A percentile compares a stretch with the other conserved stretches of the same genome.
phyloP scores from a whole-genome alignment of 2,329 filamentous ascomycete species.

The Calonectria montana region DNA sequence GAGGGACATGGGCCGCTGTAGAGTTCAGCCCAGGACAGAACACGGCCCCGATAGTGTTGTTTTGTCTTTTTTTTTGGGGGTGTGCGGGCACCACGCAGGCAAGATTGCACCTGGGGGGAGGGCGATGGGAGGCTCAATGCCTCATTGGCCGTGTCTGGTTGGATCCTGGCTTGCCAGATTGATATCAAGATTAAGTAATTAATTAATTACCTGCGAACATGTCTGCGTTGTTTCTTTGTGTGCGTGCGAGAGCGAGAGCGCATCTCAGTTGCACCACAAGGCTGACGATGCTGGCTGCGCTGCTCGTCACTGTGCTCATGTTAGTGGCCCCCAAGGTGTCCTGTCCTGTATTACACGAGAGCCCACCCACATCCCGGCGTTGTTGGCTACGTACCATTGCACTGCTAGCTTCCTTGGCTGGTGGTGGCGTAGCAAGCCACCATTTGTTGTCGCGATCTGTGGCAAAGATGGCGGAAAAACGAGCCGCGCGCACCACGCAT shows the following conservation, averaged over 20 bases:
- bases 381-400: not conserved
- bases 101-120: not conserved
- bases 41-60: too few species aligned
- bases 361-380: not conserved
- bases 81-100: not conserved
- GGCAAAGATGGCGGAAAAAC: not conserved
- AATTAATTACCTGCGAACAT: too few species aligned
- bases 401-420: not conserved
- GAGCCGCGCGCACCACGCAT: not conserved
- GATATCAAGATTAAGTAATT: too few species aligned
- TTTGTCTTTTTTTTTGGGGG: not conserved
- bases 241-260: not conserved
- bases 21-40: too few species aligned
- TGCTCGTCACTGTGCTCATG: not conserved
- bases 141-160: too few species aligned
- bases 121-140: not conserved
- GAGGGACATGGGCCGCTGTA: too few species aligned
- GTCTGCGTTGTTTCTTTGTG: too few species aligned
- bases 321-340: not conserved
- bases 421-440: not conserved
- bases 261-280: not conserved
- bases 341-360: not conserved
- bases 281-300: not conserved
- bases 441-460: not conserved
- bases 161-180: too few species aligned